phyloP scores from a whole-genome alignment of 257 asterid genomes.

The Przewalskia tangutica region DNA sequence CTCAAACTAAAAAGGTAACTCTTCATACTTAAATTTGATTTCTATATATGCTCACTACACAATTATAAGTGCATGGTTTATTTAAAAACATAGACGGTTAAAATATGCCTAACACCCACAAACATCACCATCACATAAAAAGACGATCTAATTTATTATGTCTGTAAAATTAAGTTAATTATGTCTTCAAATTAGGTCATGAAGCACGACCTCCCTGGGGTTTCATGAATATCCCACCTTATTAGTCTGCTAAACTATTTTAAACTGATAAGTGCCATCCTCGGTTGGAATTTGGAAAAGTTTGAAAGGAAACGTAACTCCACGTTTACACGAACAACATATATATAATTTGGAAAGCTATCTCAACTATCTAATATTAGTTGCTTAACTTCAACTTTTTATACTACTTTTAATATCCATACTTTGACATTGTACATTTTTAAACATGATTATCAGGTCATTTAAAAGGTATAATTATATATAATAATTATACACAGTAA shows the following conservation, averaged over 20 bases:
- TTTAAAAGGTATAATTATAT: not conserved
- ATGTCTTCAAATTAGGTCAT: conserved; percentile 42
- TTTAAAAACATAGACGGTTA: not conserved
- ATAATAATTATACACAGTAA: not conserved
- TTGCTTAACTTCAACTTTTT: not conserved
- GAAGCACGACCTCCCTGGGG: conserved; percentile 3
- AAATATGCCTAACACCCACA: not conserved
- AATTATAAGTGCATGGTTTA: not conserved
- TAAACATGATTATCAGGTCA: not conserved
- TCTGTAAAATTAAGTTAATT: conserved; percentile 8
- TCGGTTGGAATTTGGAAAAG: conserved; percentile 8
- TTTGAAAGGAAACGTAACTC: not conserved
- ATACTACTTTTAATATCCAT: not conserved
- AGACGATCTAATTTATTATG: conserved; percentile 5
- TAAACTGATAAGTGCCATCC: conserved; percentile 14
- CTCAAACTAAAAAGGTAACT: conserved; percentile 8
- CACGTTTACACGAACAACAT: not conserved
- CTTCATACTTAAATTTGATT: not conserved
- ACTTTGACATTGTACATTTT: not conserved
- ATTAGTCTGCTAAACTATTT: not conserved
- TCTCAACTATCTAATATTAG: conserved; percentile 14
- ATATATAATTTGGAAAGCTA: conserved; percentile 9
- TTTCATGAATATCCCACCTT: conserved; percentile 6
- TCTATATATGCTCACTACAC: not conserved
- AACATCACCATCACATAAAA: conserved; percentile 6